Evolutionary conservation across 495 filamentous ascomycete genomes (phyloP), one percentile per base, ranked within the genome.

Genomic region (Penicillium chermesinum): DNA sequence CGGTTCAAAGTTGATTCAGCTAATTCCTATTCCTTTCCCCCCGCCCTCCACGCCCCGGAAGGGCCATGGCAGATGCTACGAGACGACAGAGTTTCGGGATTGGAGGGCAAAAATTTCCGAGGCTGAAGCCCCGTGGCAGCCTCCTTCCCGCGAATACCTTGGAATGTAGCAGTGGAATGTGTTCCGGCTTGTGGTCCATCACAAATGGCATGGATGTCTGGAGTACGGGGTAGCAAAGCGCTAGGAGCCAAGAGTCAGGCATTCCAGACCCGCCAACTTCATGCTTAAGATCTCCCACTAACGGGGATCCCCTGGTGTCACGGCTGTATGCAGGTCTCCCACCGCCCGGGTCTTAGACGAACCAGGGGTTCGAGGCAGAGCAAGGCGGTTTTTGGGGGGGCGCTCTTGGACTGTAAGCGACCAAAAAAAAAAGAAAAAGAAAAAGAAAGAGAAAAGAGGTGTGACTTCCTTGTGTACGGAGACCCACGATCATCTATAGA

Each of bases 231-330:
- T 41, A 14, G 18, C 2, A 14, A 19, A 40, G 38, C 38, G 2
- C 2, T 3, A 40, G 18, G 9, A 40, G 8, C 10, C n/a, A n/a
- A 9, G 38, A 40, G 16, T 14, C 20, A 14, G 13, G 40, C 41
- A 44, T 34, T 45, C 27, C 32, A 21, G 32, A 46, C 32, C 33
- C 43, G 18, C 42, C 41, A 44, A 17, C 27, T 27, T 39, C 44
- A 51, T 48, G 38, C 49, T 44, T 58, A 50, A 46, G 57, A 60
- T 60, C 54, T 52, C 38, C 57, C 47, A 60, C 55, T 61, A 58
- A 52, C 45, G 41, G 42, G 34, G 17, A 35, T 21, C 14, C 30
- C 42, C 42, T 46, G 22, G 40, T 42, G 44, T 34, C 38, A 38
- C 48, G 53, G 44, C 45, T 50, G 40, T 51, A 52, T 51, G 52